phyloP scores from a whole-genome alignment of 768 basidiomycete genomes.

The Lyophyllum shimeji region DNA sequence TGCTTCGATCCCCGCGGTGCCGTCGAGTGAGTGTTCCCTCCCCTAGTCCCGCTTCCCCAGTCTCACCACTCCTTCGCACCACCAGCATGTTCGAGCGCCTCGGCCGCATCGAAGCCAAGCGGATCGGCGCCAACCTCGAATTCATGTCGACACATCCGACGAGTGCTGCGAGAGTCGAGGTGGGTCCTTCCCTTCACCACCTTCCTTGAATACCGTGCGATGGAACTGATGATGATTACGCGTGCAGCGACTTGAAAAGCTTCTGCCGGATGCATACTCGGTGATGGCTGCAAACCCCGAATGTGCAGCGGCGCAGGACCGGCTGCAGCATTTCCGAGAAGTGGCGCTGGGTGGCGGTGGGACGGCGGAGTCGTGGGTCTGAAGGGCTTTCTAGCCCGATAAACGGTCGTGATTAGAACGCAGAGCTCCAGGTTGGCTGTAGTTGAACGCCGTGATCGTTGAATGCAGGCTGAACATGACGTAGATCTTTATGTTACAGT shows the following conservation, averaged over 20 bases:
- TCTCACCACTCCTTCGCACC: too few species aligned
- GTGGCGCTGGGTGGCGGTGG: neutral
- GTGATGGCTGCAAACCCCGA: conserved; percentile 55
- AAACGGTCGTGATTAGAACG: too few species aligned
- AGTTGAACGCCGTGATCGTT: too few species aligned
- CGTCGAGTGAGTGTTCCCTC: conserved; percentile 51
- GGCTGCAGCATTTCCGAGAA: conserved; percentile 32
- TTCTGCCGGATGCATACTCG: conserved; percentile 56
- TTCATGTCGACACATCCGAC: conserved; percentile 86
- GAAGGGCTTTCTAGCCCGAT: too few species aligned
- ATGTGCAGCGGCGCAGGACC: conserved; percentile 44
- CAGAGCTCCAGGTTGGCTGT: too few species aligned
- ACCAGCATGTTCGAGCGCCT: conserved; percentile 73
- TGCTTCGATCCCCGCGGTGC: conserved; percentile 85
- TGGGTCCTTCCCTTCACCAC: conserved; percentile 27
- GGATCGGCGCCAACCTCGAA: conserved; percentile 29
- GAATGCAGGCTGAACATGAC: too few species aligned
- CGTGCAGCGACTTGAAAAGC: conserved; percentile 47
- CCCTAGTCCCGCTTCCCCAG: neutral
- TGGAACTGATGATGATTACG: neutral
- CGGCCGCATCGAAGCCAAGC: conserved; percentile 50
- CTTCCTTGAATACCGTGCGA: neutral
- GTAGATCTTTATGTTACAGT: too few species aligned
- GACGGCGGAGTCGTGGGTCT: neutral
- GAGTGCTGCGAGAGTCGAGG: conserved; percentile 69